These are phyloP conservation scores for Torulaspora franciscae DNA, from an alignment of 805 yeast species.

Conservation along the genomic window DNA sequence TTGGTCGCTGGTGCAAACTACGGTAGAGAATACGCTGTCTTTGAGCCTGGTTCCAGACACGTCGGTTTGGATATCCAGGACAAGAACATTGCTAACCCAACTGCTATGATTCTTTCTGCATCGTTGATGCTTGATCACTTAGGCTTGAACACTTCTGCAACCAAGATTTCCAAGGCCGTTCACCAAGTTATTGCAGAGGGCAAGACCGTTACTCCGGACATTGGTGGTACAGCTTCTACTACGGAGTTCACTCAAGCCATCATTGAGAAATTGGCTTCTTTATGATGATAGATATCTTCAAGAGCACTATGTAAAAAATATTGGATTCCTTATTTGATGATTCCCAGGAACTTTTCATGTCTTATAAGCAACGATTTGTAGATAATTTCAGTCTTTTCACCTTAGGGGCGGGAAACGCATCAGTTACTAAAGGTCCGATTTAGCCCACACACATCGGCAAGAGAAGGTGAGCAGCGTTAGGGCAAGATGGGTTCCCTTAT, in stretches of 20 bases:
- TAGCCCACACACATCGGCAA: neutral
- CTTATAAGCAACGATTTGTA: slow-evolving; percentile 3
- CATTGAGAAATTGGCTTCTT: slow-evolving; percentile 52
- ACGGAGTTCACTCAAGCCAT: slow-evolving; percentile 93
- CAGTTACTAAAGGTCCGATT: too few relatives aligned
- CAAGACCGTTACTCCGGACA: slow-evolving; percentile 76
- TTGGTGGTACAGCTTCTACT: slow-evolving; percentile 86
- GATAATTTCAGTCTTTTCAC: neutral
- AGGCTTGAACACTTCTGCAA: slow-evolving; percentile 80
- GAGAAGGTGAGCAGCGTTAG: neutral
- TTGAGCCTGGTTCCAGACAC: slow-evolving; percentile 99
- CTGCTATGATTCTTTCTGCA: slow-evolving; percentile 92
- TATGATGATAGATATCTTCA: slow-evolving; percentile 3
- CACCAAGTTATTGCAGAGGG: slow-evolving; percentile 88
- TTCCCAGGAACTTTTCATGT: slow-evolving; percentile 2
- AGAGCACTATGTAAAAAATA: slow-evolving; percentile 1
- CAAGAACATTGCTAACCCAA: slow-evolving; percentile 93
- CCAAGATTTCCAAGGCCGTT: slow-evolving; percentile 83
- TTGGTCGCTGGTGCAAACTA: slow-evolving; percentile 97
- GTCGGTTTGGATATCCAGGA: slow-evolving; percentile 96
- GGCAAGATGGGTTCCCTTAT: slow-evolving; percentile 17
- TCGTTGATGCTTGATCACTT: slow-evolving; percentile 91
- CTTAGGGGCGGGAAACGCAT: too few relatives aligned
- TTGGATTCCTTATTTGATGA: neutral
- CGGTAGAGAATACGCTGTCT: slow-evolving; percentile 95